Conservation (phyloP, 345 rosid species). For the Brassica rapa region DNA sequence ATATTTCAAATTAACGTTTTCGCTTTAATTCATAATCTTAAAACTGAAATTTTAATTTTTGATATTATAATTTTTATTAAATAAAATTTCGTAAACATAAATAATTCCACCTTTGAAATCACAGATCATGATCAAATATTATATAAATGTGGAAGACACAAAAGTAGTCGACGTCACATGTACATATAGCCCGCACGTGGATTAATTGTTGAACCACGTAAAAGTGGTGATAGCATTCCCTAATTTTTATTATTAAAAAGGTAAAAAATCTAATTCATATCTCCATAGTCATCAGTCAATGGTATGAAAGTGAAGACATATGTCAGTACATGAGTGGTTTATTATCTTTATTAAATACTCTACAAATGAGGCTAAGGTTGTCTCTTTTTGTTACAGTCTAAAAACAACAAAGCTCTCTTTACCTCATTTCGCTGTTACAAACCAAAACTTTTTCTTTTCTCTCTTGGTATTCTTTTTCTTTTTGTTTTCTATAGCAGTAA, state of each 20-base stretch:
- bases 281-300: neutral
- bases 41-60: no score
- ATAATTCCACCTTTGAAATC: no score
- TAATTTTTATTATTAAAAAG: neutral
- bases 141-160: constrained; percentile 11
- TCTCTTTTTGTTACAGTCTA: constrained; percentile 15
- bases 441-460: neutral
- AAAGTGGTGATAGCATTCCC: constrained; percentile 8
- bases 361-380: constrained; percentile 22
- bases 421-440: neutral
- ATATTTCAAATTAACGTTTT: no score
- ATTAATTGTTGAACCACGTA: constrained; percentile 20
- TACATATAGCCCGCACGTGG: constrained; percentile 39
- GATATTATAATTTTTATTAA: no score
- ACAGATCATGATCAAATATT: no score
- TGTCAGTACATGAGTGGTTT: neutral
- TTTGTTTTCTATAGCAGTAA: neutral
- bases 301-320: constrained; percentile 24
- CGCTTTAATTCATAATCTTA: no score
- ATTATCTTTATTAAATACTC: constrained; percentile 27
- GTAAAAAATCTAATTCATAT: constrained; percentile 1
- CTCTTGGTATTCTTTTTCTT: neutral
- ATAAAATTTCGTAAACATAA: no score
- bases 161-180: constrained; percentile 34
- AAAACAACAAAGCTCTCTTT: neutral